phyloP scores from a whole-genome alignment of 495 filamentous ascomycete genomes.

The Tuber aestivum region DNA sequence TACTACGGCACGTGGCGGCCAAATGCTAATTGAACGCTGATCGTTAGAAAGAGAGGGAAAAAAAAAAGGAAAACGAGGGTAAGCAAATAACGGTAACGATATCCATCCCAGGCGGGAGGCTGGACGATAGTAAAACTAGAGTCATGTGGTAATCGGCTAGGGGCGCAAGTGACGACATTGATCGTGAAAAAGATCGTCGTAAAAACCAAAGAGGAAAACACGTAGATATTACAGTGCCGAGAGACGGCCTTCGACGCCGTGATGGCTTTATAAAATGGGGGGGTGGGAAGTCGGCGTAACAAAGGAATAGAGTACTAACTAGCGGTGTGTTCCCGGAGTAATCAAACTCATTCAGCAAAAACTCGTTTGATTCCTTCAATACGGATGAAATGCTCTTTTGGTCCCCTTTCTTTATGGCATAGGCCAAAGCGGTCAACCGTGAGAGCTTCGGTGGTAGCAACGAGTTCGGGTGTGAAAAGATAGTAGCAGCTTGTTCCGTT shows the following conservation, averaged over 20 bases:
- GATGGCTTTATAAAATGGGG: constrained; percentile 9
- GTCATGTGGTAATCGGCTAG: constrained; percentile 28
- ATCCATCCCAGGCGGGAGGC: constrained; percentile 7
- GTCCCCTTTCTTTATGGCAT: constrained; percentile 72
- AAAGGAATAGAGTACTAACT: constrained; percentile 47
- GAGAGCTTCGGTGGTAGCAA: constrained; percentile 48
- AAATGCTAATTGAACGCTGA: constrained; percentile 51
- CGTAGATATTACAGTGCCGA: not conserved
- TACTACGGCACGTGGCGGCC: constrained; percentile 55
- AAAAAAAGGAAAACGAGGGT: constrained; percentile 4
- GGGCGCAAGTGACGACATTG: constrained; percentile 19
- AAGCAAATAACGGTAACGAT: constrained; percentile 13
- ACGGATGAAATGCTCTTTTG: constrained; percentile 58
- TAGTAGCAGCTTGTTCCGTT: constrained; percentile 59
- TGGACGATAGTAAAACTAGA: not conserved
- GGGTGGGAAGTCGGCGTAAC: constrained; percentile 19
- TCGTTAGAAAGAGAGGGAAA: constrained; percentile 14
- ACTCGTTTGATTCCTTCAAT: constrained; percentile 58
- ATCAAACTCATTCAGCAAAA: constrained; percentile 70
- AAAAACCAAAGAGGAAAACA: constrained; percentile 3
- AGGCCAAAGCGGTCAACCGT: constrained; percentile 67
- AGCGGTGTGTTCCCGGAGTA: constrained; percentile 87
- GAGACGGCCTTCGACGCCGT: not conserved
- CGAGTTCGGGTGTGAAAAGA: constrained; percentile 57
- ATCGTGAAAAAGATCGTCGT: constrained; percentile 28